Evolutionary conservation across 495 filamentous ascomycete species (phyloP).

Genomic region (Tuber umbilicatum): DNA sequence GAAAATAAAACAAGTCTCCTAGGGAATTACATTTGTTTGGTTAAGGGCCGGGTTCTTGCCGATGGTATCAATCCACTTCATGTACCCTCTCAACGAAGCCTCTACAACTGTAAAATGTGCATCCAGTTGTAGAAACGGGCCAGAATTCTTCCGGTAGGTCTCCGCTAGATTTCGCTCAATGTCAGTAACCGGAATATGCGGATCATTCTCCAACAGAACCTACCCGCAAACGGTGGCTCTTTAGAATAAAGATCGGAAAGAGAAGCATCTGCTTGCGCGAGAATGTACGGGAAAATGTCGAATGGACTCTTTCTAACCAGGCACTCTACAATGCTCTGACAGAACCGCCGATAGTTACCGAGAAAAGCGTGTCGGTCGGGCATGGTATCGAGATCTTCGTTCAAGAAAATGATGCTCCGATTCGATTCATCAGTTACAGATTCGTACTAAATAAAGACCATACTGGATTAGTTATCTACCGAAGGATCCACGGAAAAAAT

Average conservation of each 20-base stretch:
- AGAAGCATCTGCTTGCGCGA: conserved; percentile 65
- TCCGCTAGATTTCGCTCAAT: conserved; percentile 51
- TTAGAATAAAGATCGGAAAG: conserved; percentile 68
- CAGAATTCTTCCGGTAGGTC: conserved; percentile 72
- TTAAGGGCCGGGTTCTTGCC: conserved; percentile 49
- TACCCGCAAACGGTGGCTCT: conserved; percentile 62
- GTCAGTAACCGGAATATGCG: neutral
- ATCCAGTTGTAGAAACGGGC: conserved; percentile 71
- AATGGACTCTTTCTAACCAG: conserved; percentile 71
- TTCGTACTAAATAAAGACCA: conserved; percentile 75
- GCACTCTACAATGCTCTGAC: conserved; percentile 71
- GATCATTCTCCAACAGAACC: conserved; percentile 34
- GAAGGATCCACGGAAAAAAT: conserved; percentile 7
- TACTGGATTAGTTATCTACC: conserved; percentile 29
- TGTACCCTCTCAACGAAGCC: conserved; percentile 82
- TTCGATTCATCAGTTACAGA: conserved; percentile 72
- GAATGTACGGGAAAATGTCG: conserved; percentile 80
- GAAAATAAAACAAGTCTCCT: neutral
- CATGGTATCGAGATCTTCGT: conserved; percentile 89
- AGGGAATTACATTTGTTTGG: conserved; percentile 48
- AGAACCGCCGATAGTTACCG: conserved; percentile 93
- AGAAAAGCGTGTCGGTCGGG: conserved; percentile 94
- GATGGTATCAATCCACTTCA: conserved; percentile 62
- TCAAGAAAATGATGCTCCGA: conserved; percentile 68
- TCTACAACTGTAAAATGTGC: conserved; percentile 85